Evolutionary conservation across 805 yeast species (phyloP).

Genomic region (Candida maltosa): DNA sequence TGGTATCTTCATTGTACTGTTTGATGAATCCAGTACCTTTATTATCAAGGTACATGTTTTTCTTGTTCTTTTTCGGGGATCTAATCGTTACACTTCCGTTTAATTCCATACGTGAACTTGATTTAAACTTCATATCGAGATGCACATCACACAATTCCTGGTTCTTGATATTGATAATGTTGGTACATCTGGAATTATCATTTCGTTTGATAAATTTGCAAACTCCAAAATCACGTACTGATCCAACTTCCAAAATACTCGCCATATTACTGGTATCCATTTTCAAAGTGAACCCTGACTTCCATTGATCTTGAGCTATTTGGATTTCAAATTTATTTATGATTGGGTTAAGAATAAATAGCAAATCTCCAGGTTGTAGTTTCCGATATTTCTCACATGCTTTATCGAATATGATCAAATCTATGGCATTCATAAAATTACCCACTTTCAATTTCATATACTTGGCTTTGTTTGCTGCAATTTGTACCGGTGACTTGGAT

Average conservation of each 20-base stretch:
- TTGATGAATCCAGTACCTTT: constrained; percentile 16
- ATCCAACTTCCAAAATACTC: constrained; percentile 71
- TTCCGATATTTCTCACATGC: constrained; percentile 75
- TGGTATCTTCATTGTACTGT: constrained; percentile 10
- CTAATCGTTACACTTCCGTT: constrained; percentile 56
- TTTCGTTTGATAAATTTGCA: constrained; percentile 51
- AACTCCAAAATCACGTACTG: constrained; percentile 60
- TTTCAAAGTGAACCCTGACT: constrained; percentile 48
- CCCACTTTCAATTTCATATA: constrained; percentile 64
- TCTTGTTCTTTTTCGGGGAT: constrained; percentile 44
- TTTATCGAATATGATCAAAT: constrained; percentile 60
- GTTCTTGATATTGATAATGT: constrained; percentile 54
- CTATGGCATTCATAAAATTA: constrained; percentile 59
- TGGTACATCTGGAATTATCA: constrained; percentile 51
- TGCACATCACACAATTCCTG: constrained; percentile 71
- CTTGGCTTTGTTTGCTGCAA: constrained; percentile 43
- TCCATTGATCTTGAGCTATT: not conserved
- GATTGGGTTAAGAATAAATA: constrained; percentile 74
- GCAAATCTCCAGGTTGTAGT: constrained; percentile 66
- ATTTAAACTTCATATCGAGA: constrained; percentile 51
- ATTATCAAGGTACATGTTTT: not conserved
- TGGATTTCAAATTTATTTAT: constrained; percentile 32
- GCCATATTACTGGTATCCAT: constrained; percentile 41
- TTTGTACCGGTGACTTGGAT: constrained; percentile 51
- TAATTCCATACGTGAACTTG: constrained; percentile 68